Conservation (phyloP, 169 alveolate genomes). For the Eimeria nieschulzi region DNA sequence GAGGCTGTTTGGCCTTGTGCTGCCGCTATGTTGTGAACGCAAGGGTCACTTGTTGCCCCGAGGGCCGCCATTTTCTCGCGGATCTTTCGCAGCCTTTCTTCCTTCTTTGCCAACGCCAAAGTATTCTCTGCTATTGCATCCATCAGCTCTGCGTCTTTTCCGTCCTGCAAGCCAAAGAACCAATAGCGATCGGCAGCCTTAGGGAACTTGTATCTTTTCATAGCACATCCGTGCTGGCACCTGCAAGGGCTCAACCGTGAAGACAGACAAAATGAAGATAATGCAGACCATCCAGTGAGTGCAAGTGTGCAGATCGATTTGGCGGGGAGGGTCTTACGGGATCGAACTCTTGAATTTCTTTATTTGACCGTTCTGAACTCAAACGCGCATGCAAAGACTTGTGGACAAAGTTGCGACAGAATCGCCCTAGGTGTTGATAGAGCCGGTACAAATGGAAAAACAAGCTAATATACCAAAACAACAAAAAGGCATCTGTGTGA, state of each 20-base stretch:
- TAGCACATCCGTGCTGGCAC: no score
- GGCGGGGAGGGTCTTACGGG: conserved; percentile 8
- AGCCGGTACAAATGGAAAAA: no score
- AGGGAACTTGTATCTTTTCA: no score
- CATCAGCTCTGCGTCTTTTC: conserved; percentile 16
- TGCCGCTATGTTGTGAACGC: neutral
- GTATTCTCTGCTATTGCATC: conserved; percentile 16
- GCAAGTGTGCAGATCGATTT: no score
- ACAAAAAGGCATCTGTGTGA: no score
- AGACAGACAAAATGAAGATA: no score
- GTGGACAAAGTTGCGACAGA: no score
- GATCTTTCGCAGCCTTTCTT: conserved; percentile 4
- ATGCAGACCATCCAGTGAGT: no score
- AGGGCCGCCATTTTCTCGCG: conserved; percentile 14
- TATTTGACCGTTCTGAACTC: conserved; percentile 29
- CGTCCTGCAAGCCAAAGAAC: conserved; percentile 1
- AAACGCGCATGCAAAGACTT: no score
- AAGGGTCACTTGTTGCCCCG: conserved; percentile 10
- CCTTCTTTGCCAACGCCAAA: conserved; percentile 16
- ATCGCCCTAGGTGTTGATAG: no score
- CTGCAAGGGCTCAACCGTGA: no score
- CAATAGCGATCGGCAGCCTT: neutral
- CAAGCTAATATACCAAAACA: no score
- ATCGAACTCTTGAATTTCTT: conserved; percentile 21
- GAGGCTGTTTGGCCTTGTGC: neutral